Base-by-base conservation (phyloP, 495 filamentous ascomycete genomes). In the Letharia columbiana region DNA sequence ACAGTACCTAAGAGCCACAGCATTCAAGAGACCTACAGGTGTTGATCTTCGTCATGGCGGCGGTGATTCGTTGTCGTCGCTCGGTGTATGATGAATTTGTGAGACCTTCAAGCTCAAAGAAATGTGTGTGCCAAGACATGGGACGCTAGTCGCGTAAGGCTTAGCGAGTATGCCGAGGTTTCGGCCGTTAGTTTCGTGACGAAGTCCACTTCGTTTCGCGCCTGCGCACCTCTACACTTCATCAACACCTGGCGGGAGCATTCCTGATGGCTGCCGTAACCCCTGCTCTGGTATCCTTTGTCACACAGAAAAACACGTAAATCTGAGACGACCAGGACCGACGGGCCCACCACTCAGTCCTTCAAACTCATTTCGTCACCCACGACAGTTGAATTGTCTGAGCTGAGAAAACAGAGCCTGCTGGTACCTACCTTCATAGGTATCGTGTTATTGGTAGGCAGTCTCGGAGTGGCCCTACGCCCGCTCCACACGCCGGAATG, bases 11-110 rank as follows among this genome's bases (percentile, higher is more conserved):
- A 2, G 18, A 0, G 6, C 6, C 41, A 42, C 37, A 33, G n/a
- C 28, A 60, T 0, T 5, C 31, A 35, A 23, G 13, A n/a, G 10
- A 56, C 67, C 17, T 67, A 72, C 70, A 70, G 7, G 70, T 68
- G 50, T 72, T 72, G 39, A 72, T 72, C 40, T 72, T 72, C 66
- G 70, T 72, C 70, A 72, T 72, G 44, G 45, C 50, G 70, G 57
- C 64, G 63, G 40, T 62, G 40, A 4, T 62, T 39, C 44, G 52
- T 66, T 60, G 5, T 60, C 49, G 47, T 57, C 54, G 37, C 42
- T 52, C 33, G 54, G 31, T 60, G 23, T 47, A 23, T 0, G 35
- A 58, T 59, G 57, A 58, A 61, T 49, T 41, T 56, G n/a, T 28
- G 37, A 56, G 44, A 33, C n/a, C 33, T 65, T 18, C 33, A 12